These are phyloP conservation scores for Fusarium miscanthi DNA, from an alignment of 2,329 filamentous ascomycete species.

Conservation along the genomic window DNA sequence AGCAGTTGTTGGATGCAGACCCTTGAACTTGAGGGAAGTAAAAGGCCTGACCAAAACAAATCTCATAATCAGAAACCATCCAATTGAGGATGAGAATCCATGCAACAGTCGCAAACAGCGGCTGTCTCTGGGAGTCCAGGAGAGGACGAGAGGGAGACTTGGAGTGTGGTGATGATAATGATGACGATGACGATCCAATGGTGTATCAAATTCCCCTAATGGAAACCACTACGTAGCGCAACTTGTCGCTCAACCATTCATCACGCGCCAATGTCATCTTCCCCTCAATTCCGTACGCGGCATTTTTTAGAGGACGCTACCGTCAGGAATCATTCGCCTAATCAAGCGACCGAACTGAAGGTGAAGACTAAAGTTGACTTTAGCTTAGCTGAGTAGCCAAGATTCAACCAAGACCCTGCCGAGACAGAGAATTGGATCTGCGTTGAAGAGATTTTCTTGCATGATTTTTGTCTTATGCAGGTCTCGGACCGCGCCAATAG, in stretches of 20 bases:
- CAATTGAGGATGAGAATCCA: neutral
- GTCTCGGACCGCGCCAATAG: neutral
- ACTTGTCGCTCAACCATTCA: constrained; percentile 16
- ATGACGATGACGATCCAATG: constrained; percentile 10
- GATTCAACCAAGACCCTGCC: neutral
- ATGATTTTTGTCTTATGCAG: neutral
- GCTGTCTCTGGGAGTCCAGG: neutral
- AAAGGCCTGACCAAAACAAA: constrained; percentile 26
- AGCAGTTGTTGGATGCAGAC: neutral
- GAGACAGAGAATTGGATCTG: neutral
- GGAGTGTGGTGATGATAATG: neutral
- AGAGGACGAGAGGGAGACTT: neutral
- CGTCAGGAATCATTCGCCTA: constrained; percentile 17
- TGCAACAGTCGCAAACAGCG: neutral
- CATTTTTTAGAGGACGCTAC: neutral
- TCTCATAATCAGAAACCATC: neutral
- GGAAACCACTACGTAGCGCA: constrained; percentile 3
- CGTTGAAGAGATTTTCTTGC: constrained; percentile 17
- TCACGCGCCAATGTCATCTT: constrained; percentile 25
- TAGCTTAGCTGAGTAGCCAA: neutral
- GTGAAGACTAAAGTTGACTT: neutral
- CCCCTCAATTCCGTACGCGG: constrained; percentile 26
- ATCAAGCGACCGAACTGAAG: constrained; percentile 13
- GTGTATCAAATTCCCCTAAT: neutral
- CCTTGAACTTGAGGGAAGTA: neutral